Evolutionary conservation across 768 basidiomycete genomes (phyloP).

Genomic region (Serendipita sp.): DNA sequence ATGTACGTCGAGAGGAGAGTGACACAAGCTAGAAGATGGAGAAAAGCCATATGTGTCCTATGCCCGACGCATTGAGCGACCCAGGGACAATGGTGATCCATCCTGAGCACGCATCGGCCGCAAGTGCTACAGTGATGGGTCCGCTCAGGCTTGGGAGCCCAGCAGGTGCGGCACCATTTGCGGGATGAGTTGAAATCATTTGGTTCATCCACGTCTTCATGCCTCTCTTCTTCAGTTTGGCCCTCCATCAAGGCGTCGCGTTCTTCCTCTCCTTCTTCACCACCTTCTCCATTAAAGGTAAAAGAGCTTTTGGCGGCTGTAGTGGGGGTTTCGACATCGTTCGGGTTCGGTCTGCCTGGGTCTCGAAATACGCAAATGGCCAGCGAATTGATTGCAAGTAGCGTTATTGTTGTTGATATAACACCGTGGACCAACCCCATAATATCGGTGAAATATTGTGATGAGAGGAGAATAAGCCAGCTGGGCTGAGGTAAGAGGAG

Average conservation of each 20-base stretch:
- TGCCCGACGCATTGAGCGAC: constrained; percentile 63
- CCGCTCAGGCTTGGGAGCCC: constrained; percentile 65
- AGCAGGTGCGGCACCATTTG: constrained; percentile 67
- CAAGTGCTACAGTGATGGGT: constrained; percentile 65
- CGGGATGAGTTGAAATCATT: constrained; percentile 34
- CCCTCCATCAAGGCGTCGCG: constrained; percentile 8
- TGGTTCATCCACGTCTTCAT: background rate
- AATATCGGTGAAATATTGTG: constrained; percentile 31
- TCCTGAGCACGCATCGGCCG: constrained; percentile 65
- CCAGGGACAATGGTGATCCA: constrained; percentile 88
- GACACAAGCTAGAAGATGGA: constrained; percentile 56
- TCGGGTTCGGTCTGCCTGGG: constrained; percentile 34
- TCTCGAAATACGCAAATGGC: constrained; percentile 57
- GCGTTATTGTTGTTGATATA: constrained; percentile 47
- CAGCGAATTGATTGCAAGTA: constrained; percentile 55
- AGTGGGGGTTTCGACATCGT: constrained; percentile 15
- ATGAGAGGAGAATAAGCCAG: constrained; percentile 45
- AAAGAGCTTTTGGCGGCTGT: constrained; percentile 8
- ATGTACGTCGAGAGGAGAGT: constrained; percentile 50
- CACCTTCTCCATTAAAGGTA: constrained; percentile 1
- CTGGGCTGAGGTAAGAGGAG: constrained; percentile 65
- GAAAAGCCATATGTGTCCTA: constrained; percentile 68
- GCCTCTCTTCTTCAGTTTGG: constrained; percentile 18
- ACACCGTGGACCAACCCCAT: constrained; percentile 30
- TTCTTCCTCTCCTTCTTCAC: background rate